Evolutionary conservation across 2,329 filamentous ascomycete genomes (phyloP), one percentile per base, ranked within the genome.

Genomic region (Fusarium falciforme): DNA sequence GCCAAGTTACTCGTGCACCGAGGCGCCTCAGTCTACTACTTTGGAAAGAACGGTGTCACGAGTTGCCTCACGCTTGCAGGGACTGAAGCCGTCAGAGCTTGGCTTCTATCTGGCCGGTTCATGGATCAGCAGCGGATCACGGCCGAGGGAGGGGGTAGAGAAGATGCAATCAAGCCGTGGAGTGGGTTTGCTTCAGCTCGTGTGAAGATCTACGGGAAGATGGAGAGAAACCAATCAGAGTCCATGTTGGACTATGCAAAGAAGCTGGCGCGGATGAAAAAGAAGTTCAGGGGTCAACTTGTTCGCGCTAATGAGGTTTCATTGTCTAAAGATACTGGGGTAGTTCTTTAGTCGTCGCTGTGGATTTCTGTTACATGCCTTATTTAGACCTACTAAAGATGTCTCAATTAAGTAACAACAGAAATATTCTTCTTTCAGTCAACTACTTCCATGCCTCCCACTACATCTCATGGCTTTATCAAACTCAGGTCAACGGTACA

Each of bases 161-260:
- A 12, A 1, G 33, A 14, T 3, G n/a, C 3, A 8, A 8, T 60
- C 5, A 31, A 4, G 17, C 17, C 36, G 0, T 70, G 66, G 66
- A 8, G 61, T 10, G 67, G 66, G 0, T 47, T 40, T 1, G 4
- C n/a, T 1, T 9, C 14, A 22, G 44, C 40, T 0, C 33, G 4
- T 0, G 9, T 44, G 1, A 47, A 25, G 6, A 14, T 71, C 1
- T 58, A 58, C 6, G 57, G 66, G 3, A 6, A 3, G 17, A 42
- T 22, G 25, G 61, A 54, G 2, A 55, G 4, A 16, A 11, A 6
- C 3, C 2, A 0, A 35, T 5, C 40, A 0, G 68, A 66, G 12
- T 58, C 47, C 4, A 36, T 17, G 1, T n/a, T 62, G 22, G 66
- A 70, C 1, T 70, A 66, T 31, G 61, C 25, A 5, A 70, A 16